Evolutionary conservation across 176 grass and related monocot genomes (phyloP), one percentile per base, ranked within the genome.

Genomic region (Avena atlantica): DNA sequence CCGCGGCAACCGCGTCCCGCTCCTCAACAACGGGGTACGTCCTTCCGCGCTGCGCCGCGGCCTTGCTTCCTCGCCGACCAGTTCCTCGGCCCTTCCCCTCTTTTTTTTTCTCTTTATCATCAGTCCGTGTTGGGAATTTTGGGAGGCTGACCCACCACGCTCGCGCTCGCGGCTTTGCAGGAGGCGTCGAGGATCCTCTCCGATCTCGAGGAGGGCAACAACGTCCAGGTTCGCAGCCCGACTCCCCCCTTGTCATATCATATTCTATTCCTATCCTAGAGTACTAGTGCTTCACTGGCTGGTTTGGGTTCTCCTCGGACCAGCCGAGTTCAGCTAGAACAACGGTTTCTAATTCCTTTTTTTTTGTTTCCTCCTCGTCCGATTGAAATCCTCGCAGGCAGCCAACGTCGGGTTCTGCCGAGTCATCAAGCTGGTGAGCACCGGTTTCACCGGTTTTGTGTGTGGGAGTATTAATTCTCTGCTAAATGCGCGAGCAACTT

Each of bases 151-250:
- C 25, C 70, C 34, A 84, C 48, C 36, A 24, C 34, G 29, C 11
- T 10, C 13, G 55, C 61, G 50, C 31, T 16, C 25, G 71, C 15
- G 36, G 52, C 16, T 70, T 62, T 56, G 80, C 84, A 98, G 95
- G 95, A 95, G 81, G 78, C 90, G 79, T 88, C 64, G 14, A 87
- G n/a, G 77, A 75, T 3, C 24, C 37, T 87, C 70, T 74, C 90
- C 21, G 97, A 96, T 86, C 90, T 98, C 53, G 97, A 98, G 89
- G 94, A 98, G 62, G 97, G 97, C 74, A 89, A 74, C 93, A 87
- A 82, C 82, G 72, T 96, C 81, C 92, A 94, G 94, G 97, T 98
- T 57, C 51, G 12, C 42, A 10, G 31, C 1, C 17, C 4, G 13
- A 9, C 72, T 29, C 73, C 36, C 19, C 40, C 31, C n/a, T n/a